Base-by-base conservation (phyloP, 78 protist species). In the Dictyostelium capitatum region DNA sequence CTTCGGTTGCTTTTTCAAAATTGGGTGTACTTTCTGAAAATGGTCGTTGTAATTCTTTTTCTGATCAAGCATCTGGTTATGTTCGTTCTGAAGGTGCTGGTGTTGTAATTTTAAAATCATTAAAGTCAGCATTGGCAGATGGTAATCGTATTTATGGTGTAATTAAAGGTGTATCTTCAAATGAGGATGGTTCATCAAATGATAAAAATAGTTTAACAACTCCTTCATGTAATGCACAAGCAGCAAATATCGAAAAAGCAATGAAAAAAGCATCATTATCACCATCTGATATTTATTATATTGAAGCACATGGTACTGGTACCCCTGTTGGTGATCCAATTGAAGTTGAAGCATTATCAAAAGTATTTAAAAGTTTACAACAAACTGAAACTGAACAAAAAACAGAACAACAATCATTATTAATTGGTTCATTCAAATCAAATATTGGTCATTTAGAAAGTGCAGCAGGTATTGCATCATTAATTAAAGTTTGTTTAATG, bases 281-380 rank as follows among this genome's bases (percentile, higher is more conserved):
- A 14, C 79, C 83, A 48, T 6, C 8, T 0, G 78, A 64, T 47
- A 83, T 95, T 8, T 79, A 19, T 11, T 96, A 83, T 12, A 48
- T 97, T 65, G 98, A 97, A 74, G 95, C 98, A 23, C 98, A 97
- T 72, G 98, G 98, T 43, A 97, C 98, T 14, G 98, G 98, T 46
- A 97, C 98, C 5, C 28, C 64, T 19, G 90, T 94, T 10, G 99
- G 99, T 47, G 98, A 97, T 57, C 97, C 98, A 62, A 91, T 97
- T 30, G 98, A 96, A 72, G 83, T 91, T 41, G 78, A 64, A n/a
- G 84, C 97, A 11, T 72, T 97, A 19, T 67, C 87, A 23, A 30
- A 19, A 25, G 57, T 89, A 4, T 30, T 96, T 30, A 87, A 50
- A 3, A 20, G 25, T 56, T 17, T 6, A 19, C 14, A 32, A 6